Evolutionary conservation across 2,329 filamentous ascomycete genomes (phyloP).

Genomic region (Pseudogymnoascus sp.): DNA sequence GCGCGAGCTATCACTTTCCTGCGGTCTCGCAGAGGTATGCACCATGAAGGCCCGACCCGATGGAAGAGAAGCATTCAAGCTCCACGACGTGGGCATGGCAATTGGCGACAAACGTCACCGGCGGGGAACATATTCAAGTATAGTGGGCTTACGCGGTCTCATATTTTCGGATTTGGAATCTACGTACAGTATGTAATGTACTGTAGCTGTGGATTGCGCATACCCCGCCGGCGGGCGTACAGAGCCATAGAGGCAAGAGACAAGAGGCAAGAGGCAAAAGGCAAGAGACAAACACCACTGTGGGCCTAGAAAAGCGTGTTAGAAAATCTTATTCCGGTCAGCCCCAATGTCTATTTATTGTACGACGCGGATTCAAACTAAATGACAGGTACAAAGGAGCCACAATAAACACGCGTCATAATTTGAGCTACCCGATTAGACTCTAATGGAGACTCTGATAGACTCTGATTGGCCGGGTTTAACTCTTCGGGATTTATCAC

Average conservation of each 20-base stretch:
- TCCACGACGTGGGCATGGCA: background rate
- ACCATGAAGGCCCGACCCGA: background rate
- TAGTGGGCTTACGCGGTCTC: background rate
- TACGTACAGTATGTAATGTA: background rate
- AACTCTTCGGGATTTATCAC: background rate
- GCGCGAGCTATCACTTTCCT: background rate
- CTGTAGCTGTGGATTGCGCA: background rate
- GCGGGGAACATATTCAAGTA: background rate
- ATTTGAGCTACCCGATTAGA: background rate
- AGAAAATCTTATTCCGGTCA: background rate
- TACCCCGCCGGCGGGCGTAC: background rate
- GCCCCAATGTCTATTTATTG: background rate
- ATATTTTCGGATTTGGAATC: background rate
- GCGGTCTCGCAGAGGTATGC: background rate
- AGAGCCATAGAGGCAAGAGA: background rate
- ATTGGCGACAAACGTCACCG: background rate
- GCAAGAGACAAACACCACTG: background rate
- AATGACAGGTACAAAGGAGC: background rate
- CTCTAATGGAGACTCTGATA: background rate
- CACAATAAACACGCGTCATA: background rate
- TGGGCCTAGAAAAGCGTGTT: background rate
- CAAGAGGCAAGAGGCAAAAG: too few species aligned
- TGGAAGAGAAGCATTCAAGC: background rate
- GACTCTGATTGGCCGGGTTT: background rate
- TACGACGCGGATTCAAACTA: background rate